These are phyloP conservation scores for Zygoascus hellenicus DNA, from an alignment of 1,139 yeast genomes.

Conservation along the genomic window DNA sequence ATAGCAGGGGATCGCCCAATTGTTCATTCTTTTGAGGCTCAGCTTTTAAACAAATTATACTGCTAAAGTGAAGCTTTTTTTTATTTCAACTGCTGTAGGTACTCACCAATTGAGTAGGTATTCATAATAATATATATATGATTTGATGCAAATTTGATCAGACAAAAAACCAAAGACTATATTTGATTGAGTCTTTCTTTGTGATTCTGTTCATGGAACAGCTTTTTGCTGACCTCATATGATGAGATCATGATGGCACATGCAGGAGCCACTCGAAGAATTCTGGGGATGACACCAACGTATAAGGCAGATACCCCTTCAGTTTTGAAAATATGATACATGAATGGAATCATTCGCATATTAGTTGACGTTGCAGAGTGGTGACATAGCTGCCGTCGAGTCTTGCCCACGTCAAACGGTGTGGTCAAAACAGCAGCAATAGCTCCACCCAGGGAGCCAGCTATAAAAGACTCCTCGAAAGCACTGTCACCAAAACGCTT, in stretches of 20 bases:
- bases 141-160: neutral
- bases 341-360: slow-evolving; percentile 56
- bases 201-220: slow-evolving; percentile 34
- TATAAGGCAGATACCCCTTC: slow-evolving; percentile 79
- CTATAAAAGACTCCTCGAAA: slow-evolving; percentile 66
- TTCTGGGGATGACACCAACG: slow-evolving; percentile 80
- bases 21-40: too few relatives aligned
- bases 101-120: neutral
- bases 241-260: slow-evolving; percentile 98
- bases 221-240: slow-evolving; percentile 79
- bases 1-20: too few relatives aligned
- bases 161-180: neutral
- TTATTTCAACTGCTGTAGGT: neutral
- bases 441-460: slow-evolving; percentile 83
- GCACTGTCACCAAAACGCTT: slow-evolving; percentile 41
- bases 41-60: neutral
- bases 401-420: slow-evolving; percentile 96
- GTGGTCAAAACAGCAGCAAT: slow-evolving; percentile 83
- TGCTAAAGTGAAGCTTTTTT: neutral
- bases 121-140: neutral
- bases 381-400: slow-evolving; percentile 70
- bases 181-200: neutral
- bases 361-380: slow-evolving; percentile 30
- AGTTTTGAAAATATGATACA: slow-evolving; percentile 52
- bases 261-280: slow-evolving; percentile 89